These are phyloP conservation scores for Coniferiporia weirii DNA, from an alignment of 1,284 basidiomycete genomes.

Conservation along the genomic window DNA sequence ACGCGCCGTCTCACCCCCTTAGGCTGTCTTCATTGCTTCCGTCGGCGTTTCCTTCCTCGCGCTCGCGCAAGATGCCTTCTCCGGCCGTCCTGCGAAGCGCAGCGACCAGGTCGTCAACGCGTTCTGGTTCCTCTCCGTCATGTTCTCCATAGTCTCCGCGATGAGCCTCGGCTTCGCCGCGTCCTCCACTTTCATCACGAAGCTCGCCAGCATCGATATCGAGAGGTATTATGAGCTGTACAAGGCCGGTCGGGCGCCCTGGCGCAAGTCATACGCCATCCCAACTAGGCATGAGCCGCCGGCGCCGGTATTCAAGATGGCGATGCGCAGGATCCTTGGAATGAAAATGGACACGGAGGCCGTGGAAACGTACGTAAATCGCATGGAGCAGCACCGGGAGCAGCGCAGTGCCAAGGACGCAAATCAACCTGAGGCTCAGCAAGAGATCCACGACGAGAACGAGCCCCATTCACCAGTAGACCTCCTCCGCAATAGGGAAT, in stretches of 20 bases:
- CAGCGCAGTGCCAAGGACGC: not conserved
- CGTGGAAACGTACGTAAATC: not conserved
- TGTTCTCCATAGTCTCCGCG: not conserved
- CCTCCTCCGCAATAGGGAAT: not conserved
- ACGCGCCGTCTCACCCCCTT: not conserved
- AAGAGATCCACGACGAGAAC: not conserved
- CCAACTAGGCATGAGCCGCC: not conserved
- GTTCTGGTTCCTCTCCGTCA: not conserved
- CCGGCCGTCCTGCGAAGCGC: not conserved
- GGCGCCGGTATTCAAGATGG: not conserved
- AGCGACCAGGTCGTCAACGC: not conserved
- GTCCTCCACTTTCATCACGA: not conserved
- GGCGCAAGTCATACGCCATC: not conserved
- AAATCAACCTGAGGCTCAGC: not conserved
- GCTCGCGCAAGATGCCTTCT: not conserved
- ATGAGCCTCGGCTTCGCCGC: not conserved
- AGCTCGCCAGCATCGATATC: not conserved
- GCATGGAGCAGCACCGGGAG: not conserved
- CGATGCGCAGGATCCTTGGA: not conserved
- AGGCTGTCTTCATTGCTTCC: not conserved
- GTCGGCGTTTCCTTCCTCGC: not conserved
- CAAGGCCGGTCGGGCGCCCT: not conserved
- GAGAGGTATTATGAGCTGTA: not conserved
- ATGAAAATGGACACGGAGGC: not conserved
- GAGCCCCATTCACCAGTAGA: not conserved